Conservation (phyloP, 352 stramenopile genomes). For the Pythium grandisporangium region DNA sequence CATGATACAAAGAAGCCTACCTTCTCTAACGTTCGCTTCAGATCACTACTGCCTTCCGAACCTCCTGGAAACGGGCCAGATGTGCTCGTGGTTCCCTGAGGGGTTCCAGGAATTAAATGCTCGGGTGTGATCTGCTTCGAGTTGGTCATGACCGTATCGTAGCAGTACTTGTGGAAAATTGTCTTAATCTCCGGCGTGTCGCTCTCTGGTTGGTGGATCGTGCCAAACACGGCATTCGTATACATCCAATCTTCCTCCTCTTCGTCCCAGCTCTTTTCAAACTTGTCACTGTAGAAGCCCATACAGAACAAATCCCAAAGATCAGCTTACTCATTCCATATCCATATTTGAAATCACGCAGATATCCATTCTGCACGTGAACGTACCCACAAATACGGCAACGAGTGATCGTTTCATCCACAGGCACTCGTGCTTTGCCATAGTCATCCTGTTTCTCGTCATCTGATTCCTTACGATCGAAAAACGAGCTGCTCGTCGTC, state of each 20-base stretch:
- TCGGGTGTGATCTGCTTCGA: conserved; percentile 69
- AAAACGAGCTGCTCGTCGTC: conserved; percentile 72
- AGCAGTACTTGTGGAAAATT: conserved; percentile 88
- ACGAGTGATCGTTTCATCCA: conserved; percentile 69
- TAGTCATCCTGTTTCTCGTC: conserved; percentile 51
- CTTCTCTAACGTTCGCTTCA: neutral
- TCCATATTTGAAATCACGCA: no score
- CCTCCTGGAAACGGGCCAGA: no score
- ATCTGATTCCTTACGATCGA: conserved; percentile 46
- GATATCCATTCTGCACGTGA: no score
- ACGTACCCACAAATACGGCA: conserved; percentile 77
- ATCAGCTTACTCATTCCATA: no score
- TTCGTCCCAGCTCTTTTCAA: conserved; percentile 81
- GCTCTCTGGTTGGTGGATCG: conserved; percentile 42
- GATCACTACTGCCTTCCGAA: conserved; percentile 8
- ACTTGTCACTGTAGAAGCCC: conserved; percentile 39
- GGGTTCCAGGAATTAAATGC: conserved; percentile 57
- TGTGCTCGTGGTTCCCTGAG: conserved; percentile 21
- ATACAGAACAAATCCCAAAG: no score
- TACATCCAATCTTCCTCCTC: conserved; percentile 89
- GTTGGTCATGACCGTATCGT: conserved; percentile 76
- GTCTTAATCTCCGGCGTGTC: conserved; percentile 41
- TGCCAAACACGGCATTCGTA: conserved; percentile 75
- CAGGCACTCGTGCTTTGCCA: conserved; percentile 62
- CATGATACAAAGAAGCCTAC: no score